phyloP scores from a whole-genome alignment of 179 eudicot species.

The Vitellaria paradoxa region DNA sequence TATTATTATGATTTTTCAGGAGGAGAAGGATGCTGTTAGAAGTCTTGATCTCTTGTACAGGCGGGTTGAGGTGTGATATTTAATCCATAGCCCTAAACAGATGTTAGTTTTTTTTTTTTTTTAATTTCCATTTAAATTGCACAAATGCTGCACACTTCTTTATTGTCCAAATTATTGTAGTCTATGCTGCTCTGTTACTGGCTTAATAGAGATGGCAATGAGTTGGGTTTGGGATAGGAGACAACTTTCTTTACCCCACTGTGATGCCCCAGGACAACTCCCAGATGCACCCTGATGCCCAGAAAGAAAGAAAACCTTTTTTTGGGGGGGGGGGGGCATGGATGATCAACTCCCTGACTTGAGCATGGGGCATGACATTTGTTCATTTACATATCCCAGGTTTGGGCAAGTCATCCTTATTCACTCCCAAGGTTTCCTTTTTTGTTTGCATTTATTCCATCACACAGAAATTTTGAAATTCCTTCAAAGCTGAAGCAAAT shows the following conservation, averaged over 20 bases:
- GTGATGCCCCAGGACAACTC: too few relatives aligned
- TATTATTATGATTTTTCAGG: slow-evolving; percentile 39
- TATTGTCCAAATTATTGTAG: background rate
- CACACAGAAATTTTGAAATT: background rate
- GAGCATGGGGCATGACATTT: too few relatives aligned
- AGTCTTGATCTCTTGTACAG: slow-evolving; percentile 95
- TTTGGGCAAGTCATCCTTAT: background rate
- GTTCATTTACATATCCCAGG: too few relatives aligned
- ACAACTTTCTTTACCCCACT: too few relatives aligned
- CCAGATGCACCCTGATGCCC: too few relatives aligned
- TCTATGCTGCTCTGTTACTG: slow-evolving; percentile 8
- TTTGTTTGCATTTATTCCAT: background rate
- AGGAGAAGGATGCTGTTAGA: slow-evolving; percentile 90
- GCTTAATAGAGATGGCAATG: background rate
- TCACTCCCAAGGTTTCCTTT: background rate
- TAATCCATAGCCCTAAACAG: background rate
- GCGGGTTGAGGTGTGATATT: slow-evolving; percentile 76
- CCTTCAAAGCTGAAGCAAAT: background rate
- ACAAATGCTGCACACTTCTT: background rate
- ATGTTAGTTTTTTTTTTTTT: background rate
- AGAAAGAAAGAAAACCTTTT: too few relatives aligned
- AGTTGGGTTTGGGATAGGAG: too few relatives aligned
- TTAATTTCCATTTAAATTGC: background rate
- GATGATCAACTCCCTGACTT: too few relatives aligned
- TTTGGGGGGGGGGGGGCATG: too few relatives aligned